Base-by-base conservation (phyloP, 176 grass and related monocot genomes). In the Paspalum notatum region DNA sequence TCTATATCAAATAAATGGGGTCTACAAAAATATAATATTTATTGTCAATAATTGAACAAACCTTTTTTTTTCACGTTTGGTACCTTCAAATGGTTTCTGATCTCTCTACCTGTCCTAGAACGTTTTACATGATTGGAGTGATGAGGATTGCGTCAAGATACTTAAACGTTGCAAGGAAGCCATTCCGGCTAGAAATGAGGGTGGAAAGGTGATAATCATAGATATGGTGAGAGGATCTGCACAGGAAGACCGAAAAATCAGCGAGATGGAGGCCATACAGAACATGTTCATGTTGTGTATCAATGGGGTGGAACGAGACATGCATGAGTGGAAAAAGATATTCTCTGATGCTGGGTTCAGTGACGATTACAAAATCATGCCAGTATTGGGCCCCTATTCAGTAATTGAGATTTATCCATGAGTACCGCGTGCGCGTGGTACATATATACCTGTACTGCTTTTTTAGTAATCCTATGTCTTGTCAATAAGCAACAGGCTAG, bases 301-400 rank as follows among this genome's bases (percentile, higher is more conserved):
- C 51, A 71, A 74, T 15, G 71, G 87, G 2, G 38, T 50, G 0
- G 84, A 87, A 57, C 80, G 87, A 16, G 52, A 12, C 20, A 77
- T 85, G n/a, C 8, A 22, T 0, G 77, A 90, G 53, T 93, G 87
- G 91, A 57, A 48, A 13, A 86, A 57, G 12, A 78, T 93, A 8
- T 46, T 47, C 27, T 64, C 32, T 3, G 81, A 51, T 3, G 87
- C 91, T 22, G 91, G 91, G 16, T 93, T 90, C 48, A 16, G 75
- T 13, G 18, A 66, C 8, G 47, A 81, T 21, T 90, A 80, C 72
- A 85, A 85, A 51, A 76, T 93, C n/a, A 73, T 68, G 67, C 87
- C 84, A 3, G 39, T 83, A 0, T 9, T 83, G 60, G 81, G 81
- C 1, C 81, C 81, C 9, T 43, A 45, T 4, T 65, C 81, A 14